Base-by-base conservation (phyloP, 768 basidiomycete genomes). In the Lactarius hatsudake region DNA sequence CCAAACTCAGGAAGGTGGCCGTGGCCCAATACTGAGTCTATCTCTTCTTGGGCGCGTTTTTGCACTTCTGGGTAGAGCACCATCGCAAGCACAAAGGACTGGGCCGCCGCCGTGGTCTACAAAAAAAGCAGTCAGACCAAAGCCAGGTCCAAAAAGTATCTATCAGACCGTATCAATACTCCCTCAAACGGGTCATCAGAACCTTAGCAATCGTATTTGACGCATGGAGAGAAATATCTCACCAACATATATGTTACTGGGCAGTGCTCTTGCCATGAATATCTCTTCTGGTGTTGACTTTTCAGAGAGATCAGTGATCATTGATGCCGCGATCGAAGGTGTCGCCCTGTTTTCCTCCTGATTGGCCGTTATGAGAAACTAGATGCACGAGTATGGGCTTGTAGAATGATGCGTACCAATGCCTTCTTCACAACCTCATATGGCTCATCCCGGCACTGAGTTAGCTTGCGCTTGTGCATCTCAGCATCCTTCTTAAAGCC, bases 71-170 rank as follows among this genome's bases (percentile, higher is more conserved):
- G 78, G 58, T 77, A 65, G 17, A 75, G 66, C 8, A 72, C 69
- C 76, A 78, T 75, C n/a, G 74, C 75, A 3, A 77, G 65, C 18
- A 78, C 34, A 62, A 78, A 78, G 2, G 69, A 61, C 17, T 57
- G 58, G n/a, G 71, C 57, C 1, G 64, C 61, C 8, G 71, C 69
- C n/a, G 63, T 9, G 3, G 72, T 64, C 73, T 69, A 8, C 5
- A 28, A 36, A 38, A 53, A 6, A 42, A 59, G 30, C 1, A 38
- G 1, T 58, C 38, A 51, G 55, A 45, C 32, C 28, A 18, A 32
- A 40, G 45, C 30, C 5, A 32, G 32, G 48, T 59, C 12, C 43
- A 34, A 55, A 36, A 15, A 4, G 42, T 18, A 62, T 32, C 7
- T 48, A 40, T 36, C 65, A 38, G 13, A 66, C 67, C 30, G 36